Percentiles rank a stretch among this genome's conserved stretches.
Conservation (phyloP, 495 filamentous ascomycete species). For the Amphirosellinia nigrospora region DNA sequence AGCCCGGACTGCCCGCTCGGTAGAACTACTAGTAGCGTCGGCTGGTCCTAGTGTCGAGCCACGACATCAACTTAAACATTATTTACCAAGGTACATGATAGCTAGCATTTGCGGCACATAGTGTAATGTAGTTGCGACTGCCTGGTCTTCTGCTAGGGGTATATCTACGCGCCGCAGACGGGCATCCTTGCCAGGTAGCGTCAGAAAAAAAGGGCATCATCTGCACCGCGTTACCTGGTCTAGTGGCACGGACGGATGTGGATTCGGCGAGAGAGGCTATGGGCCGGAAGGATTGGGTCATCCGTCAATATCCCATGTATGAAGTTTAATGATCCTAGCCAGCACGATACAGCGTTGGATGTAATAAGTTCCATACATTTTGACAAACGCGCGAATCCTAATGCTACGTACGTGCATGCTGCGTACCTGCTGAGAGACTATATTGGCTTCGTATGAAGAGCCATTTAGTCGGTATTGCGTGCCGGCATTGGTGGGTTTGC, state of each 20-base stretch:
- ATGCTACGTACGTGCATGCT: background rate
- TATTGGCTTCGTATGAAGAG: background rate
- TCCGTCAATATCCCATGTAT: background rate
- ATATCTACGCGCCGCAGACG: background rate
- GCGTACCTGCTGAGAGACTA: background rate
- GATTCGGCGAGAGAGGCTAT: background rate
- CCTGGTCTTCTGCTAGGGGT: background rate
- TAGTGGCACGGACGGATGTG: background rate
- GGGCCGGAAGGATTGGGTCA: background rate
- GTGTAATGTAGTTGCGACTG: background rate
- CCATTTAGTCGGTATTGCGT: background rate
- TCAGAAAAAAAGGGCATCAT: background rate
- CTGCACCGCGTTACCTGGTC: background rate
- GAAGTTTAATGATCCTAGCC: background rate
- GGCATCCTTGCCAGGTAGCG: background rate
- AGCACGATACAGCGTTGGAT: background rate
- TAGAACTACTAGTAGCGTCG: background rate
- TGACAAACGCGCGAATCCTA: background rate
- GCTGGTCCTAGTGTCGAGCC: background rate
- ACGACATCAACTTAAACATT: background rate
- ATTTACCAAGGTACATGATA: background rate
- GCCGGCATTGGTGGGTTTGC: background rate
- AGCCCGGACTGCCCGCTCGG: background rate
- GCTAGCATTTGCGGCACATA: background rate
- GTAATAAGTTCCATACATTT: background rate